Evolutionary conservation across 371 early-diverging fungal genomes (phyloP), one percentile per base, ranked within the genome.

Genomic region (Actinomortierella wolfii): DNA sequence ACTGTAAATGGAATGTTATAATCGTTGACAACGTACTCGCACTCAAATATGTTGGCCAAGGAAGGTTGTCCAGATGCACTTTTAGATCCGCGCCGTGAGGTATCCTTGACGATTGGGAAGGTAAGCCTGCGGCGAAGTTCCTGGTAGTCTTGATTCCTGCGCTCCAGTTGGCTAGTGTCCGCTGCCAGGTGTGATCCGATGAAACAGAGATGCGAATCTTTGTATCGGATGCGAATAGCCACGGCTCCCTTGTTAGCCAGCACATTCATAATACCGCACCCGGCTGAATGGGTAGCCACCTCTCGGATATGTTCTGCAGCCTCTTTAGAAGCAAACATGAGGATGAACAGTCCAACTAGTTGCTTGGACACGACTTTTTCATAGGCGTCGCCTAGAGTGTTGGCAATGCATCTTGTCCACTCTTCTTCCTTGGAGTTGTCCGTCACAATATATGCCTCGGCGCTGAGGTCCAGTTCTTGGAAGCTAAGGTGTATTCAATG

Each of bases 181-280:
- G 96, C 95, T 0, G 97, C 96, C 40, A 98, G 76, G 76, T 98
- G 98, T 17, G 90, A 85, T 51, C 91, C 93, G 18, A 97, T 88
- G 77, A 96, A 92, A 51, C 92, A 90, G 1, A 96, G 44, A 54
- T 92, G 92, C 9, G 94, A 87, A 67, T 96, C 96, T 48, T 85
- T 79, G 57, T 88, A 85, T 14, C 86, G 79, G 18, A 96, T 60
- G 14, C 95, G 83, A 21, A 95, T 85, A 4, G 89, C 87, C 3
- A 93, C 89, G 2, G 91, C 95, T 24, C 98, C 98, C 81, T 98
- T 98, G 78, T 98, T 98, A 15, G 96, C 98, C 78, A 95, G 88
- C 64, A 92, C 69, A 13, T 90, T 91, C 90, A 93, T 88, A 43
- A 92, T 74, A 1, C 94, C 94, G 24, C 89, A 86, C 21, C 91